Conservation (phyloP, 1,284 basidiomycete genomes). For the Fomitopsis schrenkii region DNA sequence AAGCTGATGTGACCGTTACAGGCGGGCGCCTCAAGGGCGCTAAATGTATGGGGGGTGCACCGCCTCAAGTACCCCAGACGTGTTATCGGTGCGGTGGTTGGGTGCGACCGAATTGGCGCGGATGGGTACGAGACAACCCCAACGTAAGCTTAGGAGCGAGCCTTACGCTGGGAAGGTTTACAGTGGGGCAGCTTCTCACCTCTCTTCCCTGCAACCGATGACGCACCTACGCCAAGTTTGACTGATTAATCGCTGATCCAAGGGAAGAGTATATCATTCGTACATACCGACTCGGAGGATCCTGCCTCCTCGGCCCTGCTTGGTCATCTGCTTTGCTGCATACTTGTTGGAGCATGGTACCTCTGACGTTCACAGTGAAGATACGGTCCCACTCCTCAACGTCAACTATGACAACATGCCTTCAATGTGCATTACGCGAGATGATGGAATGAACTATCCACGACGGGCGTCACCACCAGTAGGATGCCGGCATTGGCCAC, state of each 20-base stretch:
- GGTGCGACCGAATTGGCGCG: too few species aligned
- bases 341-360: constrained; percentile 32
- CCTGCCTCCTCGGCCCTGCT: constrained; percentile 32
- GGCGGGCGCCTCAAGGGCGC: too few species aligned
- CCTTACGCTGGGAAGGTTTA: too few species aligned
- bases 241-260: neutral
- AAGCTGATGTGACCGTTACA: too few species aligned
- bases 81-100: too few species aligned
- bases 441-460: constrained; percentile 14
- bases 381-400: constrained; percentile 25
- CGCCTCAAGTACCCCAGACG: too few species aligned
- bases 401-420: constrained; percentile 9
- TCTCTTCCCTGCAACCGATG: constrained; percentile 23
- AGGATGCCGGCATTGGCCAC: constrained; percentile 31
- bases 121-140: too few species aligned
- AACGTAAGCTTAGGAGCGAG: neutral
- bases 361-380: constrained; percentile 27
- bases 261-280: neutral
- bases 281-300: constrained; percentile 33
- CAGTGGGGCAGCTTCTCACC: constrained; percentile 8
- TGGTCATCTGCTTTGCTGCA: constrained; percentile 29
- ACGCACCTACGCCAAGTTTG: constrained; percentile 18
- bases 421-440: neutral
- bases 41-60: too few species aligned
- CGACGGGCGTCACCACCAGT: constrained; percentile 13